Evolutionary conservation across 2,329 filamentous ascomycete genomes (phyloP).

Genomic region (Cordyceps cicadae): DNA sequence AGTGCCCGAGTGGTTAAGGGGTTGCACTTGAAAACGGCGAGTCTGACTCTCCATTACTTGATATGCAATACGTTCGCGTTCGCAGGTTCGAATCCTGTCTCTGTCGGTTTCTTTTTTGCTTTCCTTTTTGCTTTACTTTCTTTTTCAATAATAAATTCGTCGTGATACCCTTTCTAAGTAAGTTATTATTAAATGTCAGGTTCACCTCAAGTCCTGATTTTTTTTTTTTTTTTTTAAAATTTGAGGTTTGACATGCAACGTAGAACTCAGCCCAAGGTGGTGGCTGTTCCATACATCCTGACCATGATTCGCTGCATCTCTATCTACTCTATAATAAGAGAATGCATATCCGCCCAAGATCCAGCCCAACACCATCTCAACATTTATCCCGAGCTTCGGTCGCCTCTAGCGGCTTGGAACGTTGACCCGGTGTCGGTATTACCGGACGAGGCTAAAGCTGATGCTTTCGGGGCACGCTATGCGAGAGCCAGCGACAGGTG

Average conservation of each 20-base stretch:
- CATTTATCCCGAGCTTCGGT: too few relatives aligned
- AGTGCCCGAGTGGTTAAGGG: not conserved
- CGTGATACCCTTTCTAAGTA: not conserved
- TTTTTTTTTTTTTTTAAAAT: not conserved
- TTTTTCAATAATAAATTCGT: too few relatives aligned
- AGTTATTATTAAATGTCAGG: not conserved
- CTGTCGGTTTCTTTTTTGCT: not conserved
- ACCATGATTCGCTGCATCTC: too few relatives aligned
- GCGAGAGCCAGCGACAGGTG: not conserved
- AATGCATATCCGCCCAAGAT: too few relatives aligned
- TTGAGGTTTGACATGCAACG: too few relatives aligned
- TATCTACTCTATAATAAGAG: too few relatives aligned
- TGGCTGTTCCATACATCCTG: too few relatives aligned
- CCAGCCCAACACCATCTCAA: too few relatives aligned
- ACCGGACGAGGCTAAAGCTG: not conserved
- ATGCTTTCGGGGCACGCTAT: not conserved
- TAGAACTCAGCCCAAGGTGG: not conserved
- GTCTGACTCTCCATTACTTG: not conserved
- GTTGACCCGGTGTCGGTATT: not conserved
- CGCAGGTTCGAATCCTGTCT: conserved; percentile 10
- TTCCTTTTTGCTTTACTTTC: not conserved
- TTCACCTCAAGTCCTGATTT: not conserved
- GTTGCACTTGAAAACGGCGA: not conserved
- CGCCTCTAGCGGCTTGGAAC: too few relatives aligned
- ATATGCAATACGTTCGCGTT: not conserved